Evolutionary conservation across 371 early-diverging fungal species (phyloP).

Genomic region (Saksenaea oblongispora): DNA sequence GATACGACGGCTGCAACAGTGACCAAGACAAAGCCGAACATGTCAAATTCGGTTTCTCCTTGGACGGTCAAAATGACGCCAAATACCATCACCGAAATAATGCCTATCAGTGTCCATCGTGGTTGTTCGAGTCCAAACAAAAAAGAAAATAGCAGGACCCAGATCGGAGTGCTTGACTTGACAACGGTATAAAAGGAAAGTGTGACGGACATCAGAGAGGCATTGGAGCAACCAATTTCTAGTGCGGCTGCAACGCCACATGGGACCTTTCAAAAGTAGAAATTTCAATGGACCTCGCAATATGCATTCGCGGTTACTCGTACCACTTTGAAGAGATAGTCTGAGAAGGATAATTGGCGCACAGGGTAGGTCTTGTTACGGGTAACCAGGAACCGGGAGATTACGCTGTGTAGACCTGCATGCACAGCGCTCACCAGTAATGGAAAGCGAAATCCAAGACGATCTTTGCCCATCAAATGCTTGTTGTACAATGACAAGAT

Average conservation of each 20-base stretch:
- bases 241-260: conserved; percentile 88
- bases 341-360: conserved; percentile 26
- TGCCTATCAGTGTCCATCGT: conserved; percentile 58
- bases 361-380: conserved; percentile 25
- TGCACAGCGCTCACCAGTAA: conserved; percentile 77
- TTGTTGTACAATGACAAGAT: conserved; percentile 83
- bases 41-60: conserved; percentile 73
- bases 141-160: conserved; percentile 88
- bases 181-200: conserved; percentile 93
- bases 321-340: conserved; percentile 59
- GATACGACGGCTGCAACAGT: conserved; percentile 74
- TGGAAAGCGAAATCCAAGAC: conserved; percentile 77
- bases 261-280: conserved; percentile 56
- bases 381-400: conserved; percentile 47
- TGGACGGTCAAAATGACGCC: conserved; percentile 87
- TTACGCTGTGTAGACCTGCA: conserved; percentile 53
- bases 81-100: conserved; percentile 76
- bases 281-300: neutral
- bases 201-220: conserved; percentile 78
- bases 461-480: conserved; percentile 63
- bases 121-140: conserved; percentile 82
- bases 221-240: conserved; percentile 90
- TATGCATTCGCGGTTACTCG: neutral
- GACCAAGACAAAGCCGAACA: conserved; percentile 63
- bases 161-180: conserved; percentile 86